Conservation (phyloP, 78 protist species). For the Andalucia godoyi region DNA sequence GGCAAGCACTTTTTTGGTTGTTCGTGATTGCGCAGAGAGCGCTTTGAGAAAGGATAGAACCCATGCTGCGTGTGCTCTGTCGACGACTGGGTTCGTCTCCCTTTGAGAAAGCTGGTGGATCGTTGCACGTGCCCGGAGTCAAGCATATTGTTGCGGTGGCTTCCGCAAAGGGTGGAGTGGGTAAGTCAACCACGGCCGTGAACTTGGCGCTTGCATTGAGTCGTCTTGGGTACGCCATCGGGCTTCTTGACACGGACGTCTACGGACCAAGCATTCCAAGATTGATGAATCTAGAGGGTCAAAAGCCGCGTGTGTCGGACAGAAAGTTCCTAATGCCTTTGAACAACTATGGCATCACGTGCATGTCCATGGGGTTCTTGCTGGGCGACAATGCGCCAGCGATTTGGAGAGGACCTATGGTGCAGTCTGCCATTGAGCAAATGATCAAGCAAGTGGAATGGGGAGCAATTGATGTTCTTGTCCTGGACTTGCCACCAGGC, state of each 20-base stretch:
- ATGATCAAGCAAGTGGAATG: conserved; percentile 52
- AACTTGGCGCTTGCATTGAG: conserved; percentile 29
- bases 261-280: conserved; percentile 80
- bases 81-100: too few species aligned
- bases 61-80: too few species aligned
- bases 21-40: too few species aligned
- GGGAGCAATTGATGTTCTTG: conserved; percentile 80
- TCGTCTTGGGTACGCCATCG: conserved; percentile 25
- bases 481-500: conserved; percentile 96
- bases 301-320: background rate
- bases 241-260: conserved; percentile 81
- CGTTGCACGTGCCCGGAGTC: background rate
- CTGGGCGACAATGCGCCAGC: conserved; percentile 50
- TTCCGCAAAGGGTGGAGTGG: conserved; percentile 91
- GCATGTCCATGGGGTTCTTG: conserved; percentile 78
- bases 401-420: conserved; percentile 85
- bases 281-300: conserved; percentile 44
- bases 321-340: conserved; percentile 33
- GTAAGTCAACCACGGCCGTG: conserved; percentile 76
- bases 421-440: conserved; percentile 50
- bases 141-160: conserved; percentile 14
- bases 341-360: conserved; percentile 52
- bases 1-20: too few species aligned
- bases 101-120: too few species aligned
- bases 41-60: too few species aligned